Conservation (phyloP, 2,329 filamentous ascomycete genomes). For the Talaromyces sp. region DNA sequence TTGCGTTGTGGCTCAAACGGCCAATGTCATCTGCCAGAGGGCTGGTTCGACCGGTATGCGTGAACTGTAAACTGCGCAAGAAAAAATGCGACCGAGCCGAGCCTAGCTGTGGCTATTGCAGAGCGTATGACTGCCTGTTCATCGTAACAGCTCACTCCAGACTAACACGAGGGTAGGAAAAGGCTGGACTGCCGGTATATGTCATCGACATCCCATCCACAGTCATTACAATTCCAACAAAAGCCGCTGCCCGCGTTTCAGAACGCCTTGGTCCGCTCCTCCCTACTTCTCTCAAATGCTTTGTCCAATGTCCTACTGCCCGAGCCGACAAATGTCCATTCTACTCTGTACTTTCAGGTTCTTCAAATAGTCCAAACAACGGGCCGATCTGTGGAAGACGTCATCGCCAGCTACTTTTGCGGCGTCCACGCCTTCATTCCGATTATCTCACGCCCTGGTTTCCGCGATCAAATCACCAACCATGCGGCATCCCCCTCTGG, state of each 20-base stretch:
- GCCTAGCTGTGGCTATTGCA: constrained; percentile 9
- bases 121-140: background rate
- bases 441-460: constrained; percentile 24
- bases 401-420: constrained; percentile 25
- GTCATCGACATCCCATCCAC: background rate
- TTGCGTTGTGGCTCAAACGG: background rate
- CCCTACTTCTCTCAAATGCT: background rate
- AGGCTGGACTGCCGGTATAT: constrained; percentile 2
- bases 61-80: constrained; percentile 9
- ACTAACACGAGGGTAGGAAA: background rate
- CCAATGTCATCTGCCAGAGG: background rate
- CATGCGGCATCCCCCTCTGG: constrained; percentile 14
- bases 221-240: background rate
- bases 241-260: background rate
- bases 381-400: constrained; percentile 20
- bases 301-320: background rate
- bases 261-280: background rate
- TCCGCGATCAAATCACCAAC: constrained; percentile 20
- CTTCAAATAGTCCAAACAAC: constrained; percentile 12
- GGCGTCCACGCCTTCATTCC: constrained; percentile 23
- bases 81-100: constrained; percentile 9
- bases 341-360: background rate
- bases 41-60: background rate
- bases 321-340: background rate
- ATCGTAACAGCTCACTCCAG: background rate